Evolutionary conservation across 2,329 filamentous ascomycete genomes (phyloP), one percentile per base, ranked within the genome.

Genomic region (Diaporthe nobilis): DNA sequence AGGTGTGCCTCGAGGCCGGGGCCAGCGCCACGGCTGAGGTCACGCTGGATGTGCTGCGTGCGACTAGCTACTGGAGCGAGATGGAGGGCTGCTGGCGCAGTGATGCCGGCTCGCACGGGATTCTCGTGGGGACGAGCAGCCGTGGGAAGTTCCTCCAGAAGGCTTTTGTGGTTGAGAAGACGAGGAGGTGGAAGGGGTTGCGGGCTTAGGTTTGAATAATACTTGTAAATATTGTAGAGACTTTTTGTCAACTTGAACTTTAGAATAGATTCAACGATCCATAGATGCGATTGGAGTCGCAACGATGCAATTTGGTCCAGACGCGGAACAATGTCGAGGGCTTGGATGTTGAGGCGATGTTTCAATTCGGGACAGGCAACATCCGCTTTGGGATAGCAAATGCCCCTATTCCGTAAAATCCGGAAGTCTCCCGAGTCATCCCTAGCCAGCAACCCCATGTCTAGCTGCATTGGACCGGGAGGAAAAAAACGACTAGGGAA

Each of bases 11-110:
- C 17, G 79, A 84, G 49, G 79, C 84, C 0, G 83, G 84, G 2
- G 82, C 84, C 65, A 83, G 80, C 70, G 80, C 79, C 51, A 78
- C 77, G 4, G 82, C 82, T 2, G 75, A 79, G 39, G 80, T 85
- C 4, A 75, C 71, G 31, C 42, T 86, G 17, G 82, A 85, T 72
- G 75, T 80, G 47, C 81, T 84, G 72, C 79, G 80, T 42, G 84
- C 84, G 17, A 83, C 82, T 13, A 85, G 83, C 67, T 85, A 85
- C 79, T 87, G 85, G 85, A 82, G 83, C 70, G 85, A 86, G 78
- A 83, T 81, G 55, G 82, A 83, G 75, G 80, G 80, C 28, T 82
- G 79, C 77, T 86, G 85, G 85, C 81, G 82, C 34, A 83, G 81
- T 34, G 84, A 86, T 51, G 79, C 81, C 20, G 85, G 84, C 10